Evolutionary conservation across 2,329 filamentous ascomycete genomes (phyloP), one percentile per base, ranked within the genome.

Genomic region (Metarhizium humberi): DNA sequence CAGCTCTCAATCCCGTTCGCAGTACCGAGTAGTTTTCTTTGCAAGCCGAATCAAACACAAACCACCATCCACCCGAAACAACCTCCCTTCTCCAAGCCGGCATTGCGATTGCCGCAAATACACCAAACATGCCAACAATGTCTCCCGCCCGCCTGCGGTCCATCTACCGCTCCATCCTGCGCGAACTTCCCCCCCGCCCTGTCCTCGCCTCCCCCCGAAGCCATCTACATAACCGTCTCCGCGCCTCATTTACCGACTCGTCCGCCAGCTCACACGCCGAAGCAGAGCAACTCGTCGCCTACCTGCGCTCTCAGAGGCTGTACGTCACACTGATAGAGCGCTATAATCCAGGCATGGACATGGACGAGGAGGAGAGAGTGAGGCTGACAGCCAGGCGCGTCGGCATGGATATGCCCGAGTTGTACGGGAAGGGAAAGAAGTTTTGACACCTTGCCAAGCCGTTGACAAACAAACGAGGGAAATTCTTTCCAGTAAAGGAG

Each of bases 311-410:
- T n/a, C 94, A 99, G 75, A 79, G 92, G 53, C 82, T 82, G 67
- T 96, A 97, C 69, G 80, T 83, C 30, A 86, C 83, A 16, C 74
- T 97, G 47, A 70, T 97, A 42, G 92, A 96, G 73, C 80, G 92
- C 63, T 97, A 99, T 73, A 97, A 97, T 70, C 91, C 91, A 0
- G 91, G 92, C 18, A 90, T 95, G 84, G 82, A 83, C 61, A 89
- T 96, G 86, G 84, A 87, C 61, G 86, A 85, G 68, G 85, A 95
- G 72, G 92, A 97, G 75, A 79, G 89, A 58, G 85, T 96, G 46
- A 76, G 90, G 56, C 75, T 96, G 75, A 88, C 88, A 54, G 94
- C 94, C 8, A 78, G 90, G 71, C 82, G 89, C 67, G 91, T 97
- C 45, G 94, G 92, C 18, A 90, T 96, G 87, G 81, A 96, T 71